Percentiles rank a stretch among this genome's conserved stretches.
These are phyloP conservation scores for Clonostachys rosea DNA, from an alignment of 2,329 filamentous ascomycete genomes.

Conservation along the genomic window DNA sequence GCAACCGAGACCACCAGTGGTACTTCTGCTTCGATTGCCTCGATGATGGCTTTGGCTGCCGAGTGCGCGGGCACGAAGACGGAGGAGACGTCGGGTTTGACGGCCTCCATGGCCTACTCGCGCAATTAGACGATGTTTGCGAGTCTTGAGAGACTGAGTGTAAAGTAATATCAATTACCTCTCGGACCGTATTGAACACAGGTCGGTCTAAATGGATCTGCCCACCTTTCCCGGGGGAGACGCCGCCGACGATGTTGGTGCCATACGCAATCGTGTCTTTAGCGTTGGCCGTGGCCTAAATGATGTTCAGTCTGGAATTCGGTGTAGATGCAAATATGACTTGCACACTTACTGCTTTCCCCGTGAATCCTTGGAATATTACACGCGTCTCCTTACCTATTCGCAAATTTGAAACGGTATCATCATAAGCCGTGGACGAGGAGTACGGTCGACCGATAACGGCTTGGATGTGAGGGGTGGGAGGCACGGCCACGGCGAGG, in stretches of 20 bases:
- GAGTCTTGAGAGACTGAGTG: neutral
- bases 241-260: conserved; percentile 28
- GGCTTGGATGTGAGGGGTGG: too few species aligned
- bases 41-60: conserved; percentile 64
- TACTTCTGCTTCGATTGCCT: conserved; percentile 73
- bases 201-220: conserved; percentile 23
- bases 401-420: conserved; percentile 20
- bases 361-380: conserved; percentile 33
- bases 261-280: conserved; percentile 30
- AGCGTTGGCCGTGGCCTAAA: conserved; percentile 28
- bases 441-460: neutral
- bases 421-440: conserved; percentile 10
- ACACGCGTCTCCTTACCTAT: conserved; percentile 19
- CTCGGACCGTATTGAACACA: conserved; percentile 24
- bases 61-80: conserved; percentile 70
- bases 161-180: conserved; percentile 16
- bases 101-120: conserved; percentile 21
- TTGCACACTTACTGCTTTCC: conserved; percentile 21
- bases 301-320: neutral
- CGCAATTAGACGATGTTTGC: conserved; percentile 10
- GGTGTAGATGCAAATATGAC: neutral
- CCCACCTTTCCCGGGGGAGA: conserved; percentile 28
- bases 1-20: conserved; percentile 75
- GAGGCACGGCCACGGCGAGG: too few species aligned
- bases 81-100: conserved; percentile 60